Base-by-base conservation (phyloP, 768 basidiomycete genomes). In the Boletus rubescentipes region DNA sequence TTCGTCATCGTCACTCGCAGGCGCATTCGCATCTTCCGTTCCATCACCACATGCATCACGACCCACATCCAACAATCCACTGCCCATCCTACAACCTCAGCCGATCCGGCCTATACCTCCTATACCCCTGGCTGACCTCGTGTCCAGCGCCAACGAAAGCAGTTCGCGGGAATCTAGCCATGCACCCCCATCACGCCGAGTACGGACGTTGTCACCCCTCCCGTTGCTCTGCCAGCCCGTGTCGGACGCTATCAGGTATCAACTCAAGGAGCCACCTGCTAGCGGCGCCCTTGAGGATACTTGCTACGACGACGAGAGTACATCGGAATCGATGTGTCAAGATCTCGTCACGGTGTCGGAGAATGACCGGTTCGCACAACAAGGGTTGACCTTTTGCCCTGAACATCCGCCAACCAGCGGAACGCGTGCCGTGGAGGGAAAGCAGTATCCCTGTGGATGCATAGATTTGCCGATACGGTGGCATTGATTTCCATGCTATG, bases 91-190 rank as follows among this genome's bases (percentile, higher is more conserved):
- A 3, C 69, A 70, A 48, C 69, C 69, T 0, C 69, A 70, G 54
- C 69, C 69, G 46, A 71, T 70, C 38, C 69, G 69, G 0, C 71
- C 71, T 1, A 70, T 70, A 53, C 69, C 69, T 9, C 71, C 63
- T 9, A 70, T 70, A 44, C 71, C 71, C 14, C 46, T 70, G 23
- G 61, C 59, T 3, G 69, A 71, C 2, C 61, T 70, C 51, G 32
- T 71, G 2, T 59, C 59, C 7, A 51, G 52, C 11, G 67, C 67
- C 2, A 46, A 55, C 32, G 71, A 65, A 9, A 21, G 21, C 23
- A 32, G 40, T 31, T 42, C 43, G 21, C 38, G 50, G 12, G 52
- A n/a, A 21, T 46, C 53, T 7, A 42, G 23, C 18, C 49, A 40
- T 9, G 34, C 41, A 11, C 52, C 42, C 14, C 48, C 36, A 39